These are phyloP conservation scores for Wilcoxina mikolae DNA, from an alignment of 495 filamentous ascomycete species.

Conservation along the genomic window DNA sequence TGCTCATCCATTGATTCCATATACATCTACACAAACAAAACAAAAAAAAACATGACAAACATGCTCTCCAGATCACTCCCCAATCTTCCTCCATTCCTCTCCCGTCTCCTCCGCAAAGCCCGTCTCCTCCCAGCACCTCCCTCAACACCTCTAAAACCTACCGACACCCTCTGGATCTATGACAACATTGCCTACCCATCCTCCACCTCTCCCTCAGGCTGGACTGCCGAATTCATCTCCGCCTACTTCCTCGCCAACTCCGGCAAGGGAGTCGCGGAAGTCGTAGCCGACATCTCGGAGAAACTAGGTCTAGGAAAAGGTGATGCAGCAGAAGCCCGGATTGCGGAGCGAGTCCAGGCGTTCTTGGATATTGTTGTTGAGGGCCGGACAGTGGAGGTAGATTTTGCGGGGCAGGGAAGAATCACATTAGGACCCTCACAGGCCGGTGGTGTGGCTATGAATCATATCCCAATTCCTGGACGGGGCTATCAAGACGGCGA, in stretches of 20 bases:
- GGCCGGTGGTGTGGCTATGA: conserved; percentile 52
- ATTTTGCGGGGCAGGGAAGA: conserved; percentile 32
- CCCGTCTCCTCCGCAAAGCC: conserved; percentile 2
- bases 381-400: conserved; percentile 45
- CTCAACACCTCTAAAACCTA: conserved; percentile 12
- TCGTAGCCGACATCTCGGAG: conserved; percentile 56
- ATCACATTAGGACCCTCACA: conserved; percentile 55
- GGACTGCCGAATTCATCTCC: conserved; percentile 67
- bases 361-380: conserved; percentile 65
- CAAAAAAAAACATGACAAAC: background rate
- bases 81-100: background rate
- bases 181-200: conserved; percentile 73
- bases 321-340: conserved; percentile 49
- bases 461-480: conserved; percentile 37
- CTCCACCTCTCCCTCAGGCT: conserved; percentile 32
- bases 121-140: background rate
- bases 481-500: conserved; percentile 30
- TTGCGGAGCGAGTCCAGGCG: conserved; percentile 55
- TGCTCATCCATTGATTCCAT: background rate
- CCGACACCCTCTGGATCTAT: conserved; percentile 68
- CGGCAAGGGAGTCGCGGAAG: conserved; percentile 46
- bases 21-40: background rate
- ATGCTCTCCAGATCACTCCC: background rate
- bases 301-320: conserved; percentile 48
- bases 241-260: conserved; percentile 61